Base-by-base conservation (phyloP, 1,284 basidiomycete genomes). In the Blastosporella zonata region DNA sequence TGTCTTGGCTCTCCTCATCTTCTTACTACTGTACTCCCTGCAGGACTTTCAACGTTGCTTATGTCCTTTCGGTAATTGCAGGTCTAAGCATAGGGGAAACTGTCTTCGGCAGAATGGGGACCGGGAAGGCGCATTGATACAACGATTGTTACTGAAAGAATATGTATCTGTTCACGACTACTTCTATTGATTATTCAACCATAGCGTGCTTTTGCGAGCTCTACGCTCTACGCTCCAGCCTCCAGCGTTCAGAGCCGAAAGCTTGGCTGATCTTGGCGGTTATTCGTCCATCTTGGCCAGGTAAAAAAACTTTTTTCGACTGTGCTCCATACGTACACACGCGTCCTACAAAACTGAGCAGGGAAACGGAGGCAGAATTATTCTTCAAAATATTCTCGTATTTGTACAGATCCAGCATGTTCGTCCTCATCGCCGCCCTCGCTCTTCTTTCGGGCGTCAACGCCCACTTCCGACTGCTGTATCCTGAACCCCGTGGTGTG, bases 41-140 rank as follows among this genome's bases (percentile, higher is more conserved):
- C 42, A 90, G 87, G 87, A 85, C 86, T 3, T 88, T 83, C 63
- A 81, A 89, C 55, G 84, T 74, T 13, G 80, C 77, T 6, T 90
- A 77, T 57, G 70, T 89, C 45, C 78, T 88, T 15, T 73, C 82
- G 17, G 78, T 88, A 49, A 59, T 88, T 15, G 49, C 75, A 2
- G 86, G 85, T 6, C 63, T 84, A 28, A 82, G 78, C 13, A 60
- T 82, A 31, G 87, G 87, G 27, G 87, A 89, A 64, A 64, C 79
- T 12, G 44, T 83, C 33, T 87, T 87, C 60, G 85, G 86, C 7
- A 72, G 82, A 47, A 71, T 66, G 66, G 43, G 67, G 51, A 50
- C 47, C 50, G 58, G 54, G 46, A 39, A 52, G 40, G 28, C 18
- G 9, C 48, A 50, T 45, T 50, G n/a, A n/a, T n/a, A n/a, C n/a